Conservation (phyloP, 257 asterid species). For the Primulina eburnea region DNA sequence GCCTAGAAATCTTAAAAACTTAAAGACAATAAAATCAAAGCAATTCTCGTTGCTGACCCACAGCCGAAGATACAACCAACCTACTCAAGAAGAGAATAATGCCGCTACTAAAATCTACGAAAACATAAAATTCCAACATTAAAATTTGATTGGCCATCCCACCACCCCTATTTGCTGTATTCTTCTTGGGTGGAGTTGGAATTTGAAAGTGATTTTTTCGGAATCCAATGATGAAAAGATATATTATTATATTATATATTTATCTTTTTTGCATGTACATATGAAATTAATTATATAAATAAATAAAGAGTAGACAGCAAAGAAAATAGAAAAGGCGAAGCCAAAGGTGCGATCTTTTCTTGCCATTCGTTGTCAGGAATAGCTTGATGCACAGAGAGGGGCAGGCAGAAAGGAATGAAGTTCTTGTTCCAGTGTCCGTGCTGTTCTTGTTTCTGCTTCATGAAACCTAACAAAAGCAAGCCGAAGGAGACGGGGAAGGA, state of each 20-base stretch:
- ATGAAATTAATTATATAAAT: neutral
- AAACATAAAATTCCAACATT: neutral
- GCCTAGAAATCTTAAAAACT: constrained; percentile 1
- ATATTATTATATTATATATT: neutral
- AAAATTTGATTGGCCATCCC: neutral
- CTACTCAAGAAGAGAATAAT: neutral
- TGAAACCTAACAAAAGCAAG: constrained; percentile 62
- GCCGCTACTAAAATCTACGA: neutral
- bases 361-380: neutral
- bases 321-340: neutral
- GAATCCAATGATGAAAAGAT: constrained; percentile 34
- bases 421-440: constrained; percentile 83
- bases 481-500: constrained; percentile 30
- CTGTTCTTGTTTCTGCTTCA: constrained; percentile 76
- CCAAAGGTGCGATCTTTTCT: constrained; percentile 16
- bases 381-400: constrained; percentile 5
- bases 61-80: neutral
- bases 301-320: neutral
- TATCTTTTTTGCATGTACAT: neutral
- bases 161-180: neutral
- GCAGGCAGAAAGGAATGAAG: constrained; percentile 41
- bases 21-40: neutral
- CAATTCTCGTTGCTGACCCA: neutral
- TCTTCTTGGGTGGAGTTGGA: constrained; percentile 11
- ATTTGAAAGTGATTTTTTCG: constrained; percentile 42